Percentiles rank a stretch among this genome's conserved stretches.
These are phyloP conservation scores for Phytophthora pluvialis DNA, from an alignment of 352 stramenopile genomes.

Conservation along the genomic window DNA sequence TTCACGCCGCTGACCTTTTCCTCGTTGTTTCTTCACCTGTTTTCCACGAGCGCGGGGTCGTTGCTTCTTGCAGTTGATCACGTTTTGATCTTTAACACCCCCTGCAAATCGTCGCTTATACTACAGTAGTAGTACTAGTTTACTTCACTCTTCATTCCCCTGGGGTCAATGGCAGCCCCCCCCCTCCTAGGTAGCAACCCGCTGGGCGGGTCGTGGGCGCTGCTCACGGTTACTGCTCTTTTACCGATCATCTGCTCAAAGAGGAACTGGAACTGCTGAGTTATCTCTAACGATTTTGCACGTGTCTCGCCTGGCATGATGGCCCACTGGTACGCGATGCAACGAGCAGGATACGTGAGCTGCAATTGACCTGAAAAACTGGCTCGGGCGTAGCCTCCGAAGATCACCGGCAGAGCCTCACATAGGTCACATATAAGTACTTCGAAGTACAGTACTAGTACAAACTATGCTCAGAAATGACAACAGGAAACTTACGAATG, in stretches of 20 bases:
- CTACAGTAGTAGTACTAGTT: background rate
- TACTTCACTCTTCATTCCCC: background rate
- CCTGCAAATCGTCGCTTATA: slow-evolving; percentile 1
- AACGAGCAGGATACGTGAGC: no score
- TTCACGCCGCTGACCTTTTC: background rate
- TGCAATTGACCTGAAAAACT: no score
- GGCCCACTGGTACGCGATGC: slow-evolving; percentile 23
- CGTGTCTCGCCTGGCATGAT: slow-evolving; percentile 24
- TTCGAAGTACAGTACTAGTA: no score
- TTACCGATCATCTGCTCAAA: slow-evolving; percentile 42
- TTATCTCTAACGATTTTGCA: slow-evolving; percentile 36
- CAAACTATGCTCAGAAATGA: no score
- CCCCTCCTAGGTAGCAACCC: background rate
- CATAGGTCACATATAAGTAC: background rate
- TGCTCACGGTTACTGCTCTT: slow-evolving; percentile 12
- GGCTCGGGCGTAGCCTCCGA: background rate
- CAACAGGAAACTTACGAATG: no score
- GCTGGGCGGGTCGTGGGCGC: background rate
- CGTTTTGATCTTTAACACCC: background rate
- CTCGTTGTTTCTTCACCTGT: no score
- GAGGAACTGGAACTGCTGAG: slow-evolving; percentile 32
- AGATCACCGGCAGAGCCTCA: slow-evolving; percentile 39
- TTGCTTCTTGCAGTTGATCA: slow-evolving; percentile 4
- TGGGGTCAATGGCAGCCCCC: background rate
- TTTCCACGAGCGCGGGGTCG: background rate